phyloP scores from a whole-genome alignment of 805 yeast genomes.

The Kregervanrija delftensis region DNA sequence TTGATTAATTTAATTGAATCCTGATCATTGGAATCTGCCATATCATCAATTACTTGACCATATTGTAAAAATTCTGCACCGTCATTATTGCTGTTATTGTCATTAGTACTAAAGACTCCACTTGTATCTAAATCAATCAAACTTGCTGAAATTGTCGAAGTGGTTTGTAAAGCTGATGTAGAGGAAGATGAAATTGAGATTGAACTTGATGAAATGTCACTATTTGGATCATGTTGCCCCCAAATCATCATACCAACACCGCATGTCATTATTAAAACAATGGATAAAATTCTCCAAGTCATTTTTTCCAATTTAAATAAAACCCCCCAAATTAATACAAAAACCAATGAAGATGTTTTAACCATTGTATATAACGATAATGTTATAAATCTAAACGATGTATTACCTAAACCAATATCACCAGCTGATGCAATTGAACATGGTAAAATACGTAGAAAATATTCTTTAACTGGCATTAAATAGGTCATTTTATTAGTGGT shows the following conservation, averaged over 20 bases:
- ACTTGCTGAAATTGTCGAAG: not conserved
- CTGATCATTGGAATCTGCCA: slow-evolving; percentile 2
- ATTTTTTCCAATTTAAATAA: slow-evolving; percentile 71
- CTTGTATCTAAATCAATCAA: not conserved
- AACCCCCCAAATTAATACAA: slow-evolving; percentile 85
- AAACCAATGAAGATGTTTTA: slow-evolving; percentile 80
- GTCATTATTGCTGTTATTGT: slow-evolving; percentile 7
- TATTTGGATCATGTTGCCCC: slow-evolving; percentile 29
- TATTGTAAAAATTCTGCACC: slow-evolving; percentile 13
- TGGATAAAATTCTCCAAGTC: slow-evolving; percentile 56
- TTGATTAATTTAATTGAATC: not conserved
- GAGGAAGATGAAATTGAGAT: too few species aligned
- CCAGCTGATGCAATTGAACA: slow-evolving; percentile 86
- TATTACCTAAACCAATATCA: slow-evolving; percentile 90
- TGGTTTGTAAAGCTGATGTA: not conserved
- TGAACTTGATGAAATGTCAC: slow-evolving; percentile 4
- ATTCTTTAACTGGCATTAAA: slow-evolving; percentile 30
- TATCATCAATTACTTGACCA: slow-evolving; percentile 16
- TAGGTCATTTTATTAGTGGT: slow-evolving; percentile 8
- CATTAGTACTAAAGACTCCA: not conserved
- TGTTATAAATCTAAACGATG: slow-evolving; percentile 71
- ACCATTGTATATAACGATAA: slow-evolving; percentile 87
- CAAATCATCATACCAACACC: slow-evolving; percentile 89
- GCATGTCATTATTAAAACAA: slow-evolving; percentile 70
- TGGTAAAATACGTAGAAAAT: slow-evolving; percentile 58